Conservation (phyloP, 305 asterid species). For the Solanum hybrid region DNA sequence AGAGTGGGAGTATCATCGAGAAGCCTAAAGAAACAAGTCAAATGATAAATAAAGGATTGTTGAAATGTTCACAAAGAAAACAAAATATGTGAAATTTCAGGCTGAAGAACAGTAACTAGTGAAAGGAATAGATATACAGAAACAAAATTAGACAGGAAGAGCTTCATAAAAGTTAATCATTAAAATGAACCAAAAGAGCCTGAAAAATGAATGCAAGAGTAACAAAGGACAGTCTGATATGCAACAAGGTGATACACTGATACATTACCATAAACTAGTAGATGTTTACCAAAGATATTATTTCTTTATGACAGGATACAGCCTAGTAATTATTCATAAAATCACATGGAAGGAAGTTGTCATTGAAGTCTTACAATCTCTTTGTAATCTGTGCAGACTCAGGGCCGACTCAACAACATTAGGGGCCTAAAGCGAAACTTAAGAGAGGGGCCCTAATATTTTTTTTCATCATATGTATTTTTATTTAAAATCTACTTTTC, state of each 20-base stretch:
- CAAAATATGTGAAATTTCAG: not conserved
- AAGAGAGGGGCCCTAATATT: too few relatives aligned
- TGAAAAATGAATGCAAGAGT: not conserved
- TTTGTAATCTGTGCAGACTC: not conserved
- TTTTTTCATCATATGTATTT: too few relatives aligned
- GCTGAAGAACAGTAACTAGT: not conserved
- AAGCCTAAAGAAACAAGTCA: constrained; percentile 37
- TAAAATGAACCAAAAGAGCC: not conserved
- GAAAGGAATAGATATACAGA: not conserved
- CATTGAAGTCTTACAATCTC: not conserved
- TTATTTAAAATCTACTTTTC: too few relatives aligned
- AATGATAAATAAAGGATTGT: not conserved
- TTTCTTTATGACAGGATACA: not conserved
- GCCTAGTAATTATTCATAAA: not conserved
- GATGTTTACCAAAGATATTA: not conserved
- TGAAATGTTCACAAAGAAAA: not conserved
- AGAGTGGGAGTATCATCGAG: constrained; percentile 79
- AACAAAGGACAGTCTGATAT: not conserved
- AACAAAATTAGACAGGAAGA: not conserved
- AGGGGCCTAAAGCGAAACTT: too few relatives aligned
- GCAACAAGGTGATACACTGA: not conserved
- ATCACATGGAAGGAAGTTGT: not conserved
- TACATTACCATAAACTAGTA: not conserved
- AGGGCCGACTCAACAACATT: too few relatives aligned
- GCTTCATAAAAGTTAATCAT: not conserved